phyloP scores from a whole-genome alignment of 1,284 basidiomycete species.

The Ustilago sp. region DNA sequence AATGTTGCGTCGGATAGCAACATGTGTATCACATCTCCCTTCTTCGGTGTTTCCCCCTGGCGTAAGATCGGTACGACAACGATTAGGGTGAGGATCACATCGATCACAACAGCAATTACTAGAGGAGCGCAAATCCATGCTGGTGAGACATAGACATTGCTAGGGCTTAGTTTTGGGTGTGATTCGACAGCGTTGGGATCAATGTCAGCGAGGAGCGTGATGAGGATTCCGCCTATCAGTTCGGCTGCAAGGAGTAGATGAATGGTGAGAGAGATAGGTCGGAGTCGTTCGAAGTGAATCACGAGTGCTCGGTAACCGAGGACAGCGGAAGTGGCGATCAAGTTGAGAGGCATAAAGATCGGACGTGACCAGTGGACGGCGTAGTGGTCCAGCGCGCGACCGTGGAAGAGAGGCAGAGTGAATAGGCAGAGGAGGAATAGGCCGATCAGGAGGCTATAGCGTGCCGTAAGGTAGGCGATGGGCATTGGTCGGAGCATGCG shows the following conservation, averaged over 20 bases:
- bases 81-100: constrained; percentile 22
- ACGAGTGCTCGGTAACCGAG: constrained; percentile 29
- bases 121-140: constrained; percentile 23
- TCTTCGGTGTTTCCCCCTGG: background rate
- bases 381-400: background rate
- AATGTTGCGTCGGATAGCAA: constrained; percentile 28
- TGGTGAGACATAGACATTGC: constrained; percentile 6
- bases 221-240: background rate
- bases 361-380: constrained; percentile 18
- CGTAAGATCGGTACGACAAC: constrained; percentile 26
- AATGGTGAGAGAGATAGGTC: constrained; percentile 11
- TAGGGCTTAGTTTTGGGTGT: background rate
- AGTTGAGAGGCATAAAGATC: constrained; percentile 14
- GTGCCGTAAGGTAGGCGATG: constrained; percentile 21
- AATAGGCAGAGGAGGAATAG: constrained; percentile 13
- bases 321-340: constrained; percentile 34
- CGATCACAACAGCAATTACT: constrained; percentile 19
- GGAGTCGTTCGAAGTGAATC: constrained; percentile 23
- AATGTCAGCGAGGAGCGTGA: constrained; percentile 1
- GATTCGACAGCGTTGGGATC: background rate
- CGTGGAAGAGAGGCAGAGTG: constrained; percentile 4
- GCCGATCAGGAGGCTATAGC: constrained; percentile 21
- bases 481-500: constrained; percentile 26
- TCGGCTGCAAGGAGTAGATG: constrained; percentile 11
- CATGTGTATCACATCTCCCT: constrained; percentile 29